These are phyloP conservation scores for Entomortierella parvispora DNA, from an alignment of 192 early-diverging fungal species.

Conservation along the genomic window DNA sequence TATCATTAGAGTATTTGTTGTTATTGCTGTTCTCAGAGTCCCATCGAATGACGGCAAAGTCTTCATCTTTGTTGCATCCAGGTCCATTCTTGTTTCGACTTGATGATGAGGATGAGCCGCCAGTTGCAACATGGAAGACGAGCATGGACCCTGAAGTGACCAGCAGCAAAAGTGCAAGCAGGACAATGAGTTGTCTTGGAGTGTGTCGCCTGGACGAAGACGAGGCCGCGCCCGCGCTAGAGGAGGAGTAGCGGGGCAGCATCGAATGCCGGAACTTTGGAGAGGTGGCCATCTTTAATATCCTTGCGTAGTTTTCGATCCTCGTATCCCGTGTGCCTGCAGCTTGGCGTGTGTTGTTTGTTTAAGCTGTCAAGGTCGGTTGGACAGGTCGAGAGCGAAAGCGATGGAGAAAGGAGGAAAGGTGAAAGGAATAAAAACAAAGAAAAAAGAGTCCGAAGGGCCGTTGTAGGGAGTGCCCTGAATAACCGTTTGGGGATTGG, in stretches of 20 bases:
- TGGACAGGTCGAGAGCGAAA: background rate
- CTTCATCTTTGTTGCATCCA: conserved; percentile 39
- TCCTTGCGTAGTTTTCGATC: background rate
- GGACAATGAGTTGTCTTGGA: conserved; percentile 27
- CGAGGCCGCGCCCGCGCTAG: background rate
- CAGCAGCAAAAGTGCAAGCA: conserved; percentile 28
- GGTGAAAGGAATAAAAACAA: background rate
- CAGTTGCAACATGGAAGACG: conserved; percentile 27
- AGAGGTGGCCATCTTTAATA: conserved; percentile 27
- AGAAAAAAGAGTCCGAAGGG: background rate
- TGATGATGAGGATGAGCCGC: conserved; percentile 4
- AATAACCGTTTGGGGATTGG: background rate
- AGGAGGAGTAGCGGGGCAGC: conserved; percentile 14
- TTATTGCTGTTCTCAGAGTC: conserved; percentile 13
- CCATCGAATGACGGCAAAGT: conserved; percentile 43
- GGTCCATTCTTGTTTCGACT: background rate
- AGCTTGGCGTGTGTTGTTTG: background rate
- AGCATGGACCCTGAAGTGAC: conserved; percentile 44
- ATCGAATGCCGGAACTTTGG: conserved; percentile 36
- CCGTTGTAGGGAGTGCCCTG: no score
- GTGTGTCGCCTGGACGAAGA: conserved; percentile 14
- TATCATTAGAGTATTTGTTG: background rate
- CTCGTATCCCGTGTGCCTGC: background rate
- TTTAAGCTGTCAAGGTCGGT: background rate
- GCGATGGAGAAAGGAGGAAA: background rate